Evolutionary conservation across 495 filamentous ascomycete genomes (phyloP).

Genomic region (Tuber aestivum): DNA sequence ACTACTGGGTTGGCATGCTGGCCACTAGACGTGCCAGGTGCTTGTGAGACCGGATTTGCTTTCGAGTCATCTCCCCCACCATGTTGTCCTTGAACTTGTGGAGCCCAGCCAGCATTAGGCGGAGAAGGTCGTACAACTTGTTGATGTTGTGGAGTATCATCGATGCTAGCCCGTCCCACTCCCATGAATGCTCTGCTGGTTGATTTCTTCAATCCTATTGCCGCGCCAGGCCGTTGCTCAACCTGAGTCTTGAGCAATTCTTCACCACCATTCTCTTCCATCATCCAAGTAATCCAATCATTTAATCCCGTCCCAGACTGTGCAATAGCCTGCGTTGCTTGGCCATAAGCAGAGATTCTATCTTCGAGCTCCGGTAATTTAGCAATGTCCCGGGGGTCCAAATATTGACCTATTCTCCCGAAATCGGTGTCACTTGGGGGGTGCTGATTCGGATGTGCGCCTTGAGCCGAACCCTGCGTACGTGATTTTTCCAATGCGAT

Average conservation of each 20-base stretch:
- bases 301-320: slow-evolving; percentile 16
- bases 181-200: slow-evolving; percentile 1
- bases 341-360: slow-evolving; percentile 34
- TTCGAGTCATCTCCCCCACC: background rate
- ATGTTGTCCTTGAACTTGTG: background rate
- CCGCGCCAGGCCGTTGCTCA: slow-evolving; percentile 11
- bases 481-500: background rate
- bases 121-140: background rate
- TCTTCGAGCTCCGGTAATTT: slow-evolving; percentile 20
- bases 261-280: slow-evolving; percentile 35
- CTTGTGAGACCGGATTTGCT: background rate
- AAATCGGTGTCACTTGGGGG: background rate
- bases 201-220: background rate
- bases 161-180: background rate
- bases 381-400: slow-evolving; percentile 25
- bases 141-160: slow-evolving; percentile 10
- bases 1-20: background rate
- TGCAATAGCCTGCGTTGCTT: slow-evolving; percentile 22
- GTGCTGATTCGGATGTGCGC: background rate
- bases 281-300: slow-evolving; percentile 35
- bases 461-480: background rate
- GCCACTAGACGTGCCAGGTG: background rate
- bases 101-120: background rate
- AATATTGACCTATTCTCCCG: slow-evolving; percentile 14
- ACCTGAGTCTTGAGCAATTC: slow-evolving; percentile 19